Evolutionary conservation across 495 filamentous ascomycete species (phyloP).

Genomic region (Friedmanniomyces simplex): DNA sequence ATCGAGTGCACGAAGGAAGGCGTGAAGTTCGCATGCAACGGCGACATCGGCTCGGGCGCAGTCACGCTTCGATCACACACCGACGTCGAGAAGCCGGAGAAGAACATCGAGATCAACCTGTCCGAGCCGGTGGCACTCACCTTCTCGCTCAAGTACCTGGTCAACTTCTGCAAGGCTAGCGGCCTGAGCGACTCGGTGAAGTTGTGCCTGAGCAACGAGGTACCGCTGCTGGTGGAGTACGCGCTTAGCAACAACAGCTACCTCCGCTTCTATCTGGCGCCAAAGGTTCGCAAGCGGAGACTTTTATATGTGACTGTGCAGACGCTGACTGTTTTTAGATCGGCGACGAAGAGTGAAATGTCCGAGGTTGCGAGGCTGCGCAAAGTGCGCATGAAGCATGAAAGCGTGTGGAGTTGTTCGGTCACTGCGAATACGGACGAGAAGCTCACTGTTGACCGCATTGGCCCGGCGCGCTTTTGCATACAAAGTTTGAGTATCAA

Average conservation of each 20-base stretch:
- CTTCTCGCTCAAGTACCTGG: conserved; percentile 98
- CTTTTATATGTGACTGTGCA: background rate
- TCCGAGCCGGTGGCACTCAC: conserved; percentile 89
- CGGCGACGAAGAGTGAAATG: conserved; percentile 18
- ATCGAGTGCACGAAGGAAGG: conserved; percentile 97
- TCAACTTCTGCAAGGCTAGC: conserved; percentile 99
- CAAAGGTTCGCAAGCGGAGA: conserved; percentile 57
- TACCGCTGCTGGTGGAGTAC: conserved; percentile 93
- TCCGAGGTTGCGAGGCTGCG: background rate
- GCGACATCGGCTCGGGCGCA: conserved; percentile 91
- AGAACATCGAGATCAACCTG: conserved; percentile 80
- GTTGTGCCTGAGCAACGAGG: conserved; percentile 89
- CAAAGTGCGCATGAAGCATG: background rate
- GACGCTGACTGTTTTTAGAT: conserved; percentile 60
- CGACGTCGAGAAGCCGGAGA: conserved; percentile 81
- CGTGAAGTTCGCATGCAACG: conserved; percentile 86
- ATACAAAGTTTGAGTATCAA: background rate
- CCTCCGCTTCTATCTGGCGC: conserved; percentile 92
- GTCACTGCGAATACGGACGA: no score
- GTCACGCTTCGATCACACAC: conserved; percentile 83
- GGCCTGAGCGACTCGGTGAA: conserved; percentile 72
- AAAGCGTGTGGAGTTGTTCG: background rate
- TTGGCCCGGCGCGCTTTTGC: no score
- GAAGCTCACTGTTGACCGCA: no score
- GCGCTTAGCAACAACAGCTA: conserved; percentile 70